Base-by-base conservation (phyloP, 2,329 filamentous ascomycete species). In the Colletotrichum lentis region DNA sequence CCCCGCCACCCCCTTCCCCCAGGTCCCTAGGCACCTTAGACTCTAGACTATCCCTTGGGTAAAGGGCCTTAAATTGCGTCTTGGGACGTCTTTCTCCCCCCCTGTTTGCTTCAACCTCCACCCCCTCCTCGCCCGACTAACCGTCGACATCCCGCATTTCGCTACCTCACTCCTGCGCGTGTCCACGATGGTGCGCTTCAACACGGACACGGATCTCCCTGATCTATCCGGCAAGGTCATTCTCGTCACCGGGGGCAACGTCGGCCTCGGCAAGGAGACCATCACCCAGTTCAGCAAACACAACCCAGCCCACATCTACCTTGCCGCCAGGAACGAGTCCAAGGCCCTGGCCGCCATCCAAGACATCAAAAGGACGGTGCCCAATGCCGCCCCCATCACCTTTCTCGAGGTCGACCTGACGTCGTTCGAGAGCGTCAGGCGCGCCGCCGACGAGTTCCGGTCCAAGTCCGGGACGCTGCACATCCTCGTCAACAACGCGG, bases 401-500 rank as follows among this genome's bases (percentile, higher is more conserved):
- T 64, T 81, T 60, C 73, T 85, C 37, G 71, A 80, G 56, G 76
- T 83, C 67, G 82, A 85, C 71, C 79, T 86, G 27, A 64, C 77
- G 1, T 83, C 79, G 7, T 76, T 85, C 12, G 74, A 74, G 7
- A 82, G 79, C 7, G 76, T 86, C 68, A 77, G 79, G 53, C 58
- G 73, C 5, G 81, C 82, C 1, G 81, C 81, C 1, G 69, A 75
- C 0, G 71, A 71, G 0, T 80, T 86, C 68, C 55, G 74, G 0
- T 63, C 74, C 2, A 71, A 77, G 22, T 74, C 76, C 24, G 66
- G 73, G 14, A 74, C 76, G 5, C 73, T 85, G 0, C 82, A 85
- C 68, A 77, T 84, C 46, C 74, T 85, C 10, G 76, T 85, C 50
- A 78, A 80, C 56, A 84, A 84, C 64, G 83, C 82, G 0, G 83